phyloP scores from a whole-genome alignment of 192 early-diverging fungal species.

The Coemansia sp. region DNA sequence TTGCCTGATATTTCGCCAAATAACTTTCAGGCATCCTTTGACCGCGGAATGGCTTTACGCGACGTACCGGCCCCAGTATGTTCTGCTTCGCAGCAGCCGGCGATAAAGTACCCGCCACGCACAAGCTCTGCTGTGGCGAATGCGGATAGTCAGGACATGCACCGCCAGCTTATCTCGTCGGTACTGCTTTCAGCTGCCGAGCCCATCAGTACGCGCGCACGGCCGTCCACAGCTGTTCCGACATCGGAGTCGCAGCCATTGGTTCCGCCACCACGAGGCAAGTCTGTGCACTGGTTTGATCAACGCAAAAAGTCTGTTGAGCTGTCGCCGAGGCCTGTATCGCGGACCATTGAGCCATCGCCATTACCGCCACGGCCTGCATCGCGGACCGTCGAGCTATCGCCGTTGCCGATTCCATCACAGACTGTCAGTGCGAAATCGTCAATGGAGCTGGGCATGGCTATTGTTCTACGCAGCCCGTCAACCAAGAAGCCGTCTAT shows the following conservation, averaged over 20 bases:
- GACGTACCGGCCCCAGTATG: slow-evolving; percentile 1
- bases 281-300: slow-evolving; percentile 46
- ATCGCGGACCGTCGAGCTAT: too few relatives aligned
- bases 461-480: slow-evolving; percentile 47
- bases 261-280: slow-evolving; percentile 1
- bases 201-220: neutral
- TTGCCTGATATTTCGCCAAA: slow-evolving; percentile 44
- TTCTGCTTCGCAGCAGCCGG: neutral
- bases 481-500: slow-evolving; percentile 25
- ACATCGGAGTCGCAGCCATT: neutral
- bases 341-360: too few relatives aligned
- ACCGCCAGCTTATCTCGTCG: slow-evolving; percentile 13
- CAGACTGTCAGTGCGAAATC: slow-evolving; percentile 20
- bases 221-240: neutral
- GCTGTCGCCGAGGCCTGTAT: neutral
- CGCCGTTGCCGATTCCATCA: neutral
- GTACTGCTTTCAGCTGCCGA: slow-evolving; percentile 2
- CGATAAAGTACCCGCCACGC: slow-evolving; percentile 21
- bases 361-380: too few relatives aligned
- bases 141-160: neutral
- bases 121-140: slow-evolving; percentile 20
- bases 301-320: neutral
- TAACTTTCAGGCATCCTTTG: slow-evolving; percentile 50
- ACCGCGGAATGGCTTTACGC: slow-evolving; percentile 37
- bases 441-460: slow-evolving; percentile 35